Conservation (phyloP, 345 rosid species). For the Euphorbia peplus region DNA sequence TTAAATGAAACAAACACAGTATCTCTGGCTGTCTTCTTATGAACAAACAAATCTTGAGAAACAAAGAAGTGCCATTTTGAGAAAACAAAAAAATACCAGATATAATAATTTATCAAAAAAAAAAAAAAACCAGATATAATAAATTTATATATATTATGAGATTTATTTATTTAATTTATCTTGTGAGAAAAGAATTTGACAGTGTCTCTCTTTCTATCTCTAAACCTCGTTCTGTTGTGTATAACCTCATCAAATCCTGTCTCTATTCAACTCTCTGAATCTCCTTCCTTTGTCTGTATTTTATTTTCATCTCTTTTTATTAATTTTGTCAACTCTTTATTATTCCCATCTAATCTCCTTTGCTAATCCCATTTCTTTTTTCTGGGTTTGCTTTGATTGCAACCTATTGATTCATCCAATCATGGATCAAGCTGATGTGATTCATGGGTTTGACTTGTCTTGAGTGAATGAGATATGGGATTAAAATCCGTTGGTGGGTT, state of each 20-base stretch:
- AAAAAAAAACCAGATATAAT: not conserved
- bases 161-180: no score
- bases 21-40: not conserved
- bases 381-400: not conserved
- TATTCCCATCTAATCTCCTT: no score
- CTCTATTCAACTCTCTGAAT: not conserved
- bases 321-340: not conserved
- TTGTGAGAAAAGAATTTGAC: not conserved
- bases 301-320: not conserved
- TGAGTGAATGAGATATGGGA: conserved; percentile 53
- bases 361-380: not conserved
- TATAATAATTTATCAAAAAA: not conserved
- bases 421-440: conserved; percentile 40
- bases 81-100: not conserved
- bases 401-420: conserved; percentile 1
- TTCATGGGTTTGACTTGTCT: conserved; percentile 30
- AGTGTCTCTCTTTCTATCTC: conserved; percentile 5
- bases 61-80: not conserved
- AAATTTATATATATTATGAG: no score
- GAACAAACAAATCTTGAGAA: conserved; percentile 9
- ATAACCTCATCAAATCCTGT: conserved; percentile 4
- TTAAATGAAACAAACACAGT: not conserved
- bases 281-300: not conserved
- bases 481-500: conserved; percentile 64
- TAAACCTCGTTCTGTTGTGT: not conserved